phyloP scores from a whole-genome alignment of 2,329 filamentous ascomycete genomes.

The Dactylellina sp. region DNA sequence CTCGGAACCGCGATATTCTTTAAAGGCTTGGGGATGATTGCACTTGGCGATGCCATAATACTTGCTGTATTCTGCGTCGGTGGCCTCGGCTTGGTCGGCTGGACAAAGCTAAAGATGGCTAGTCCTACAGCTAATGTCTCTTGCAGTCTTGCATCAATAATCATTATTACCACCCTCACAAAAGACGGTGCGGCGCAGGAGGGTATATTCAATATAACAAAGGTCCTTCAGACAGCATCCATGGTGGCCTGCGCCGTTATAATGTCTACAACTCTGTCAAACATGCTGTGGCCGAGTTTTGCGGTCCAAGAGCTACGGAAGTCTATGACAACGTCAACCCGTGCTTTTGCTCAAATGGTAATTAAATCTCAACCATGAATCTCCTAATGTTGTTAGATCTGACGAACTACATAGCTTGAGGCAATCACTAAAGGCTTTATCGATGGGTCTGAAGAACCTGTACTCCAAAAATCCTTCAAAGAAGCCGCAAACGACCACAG shows the following conservation, averaged over 20 bases:
- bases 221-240: conserved; percentile 69
- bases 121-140: conserved; percentile 73
- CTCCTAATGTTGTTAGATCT: background rate
- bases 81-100: conserved; percentile 74
- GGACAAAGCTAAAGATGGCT: conserved; percentile 71
- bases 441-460: conserved; percentile 71
- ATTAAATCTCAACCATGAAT: conserved; percentile 60
- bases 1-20: conserved; percentile 75
- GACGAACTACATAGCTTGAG: conserved; percentile 44
- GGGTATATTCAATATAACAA: conserved; percentile 72
- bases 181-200: conserved; percentile 75
- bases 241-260: conserved; percentile 72
- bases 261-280: conserved; percentile 68
- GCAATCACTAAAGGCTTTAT: conserved; percentile 74
- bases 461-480: conserved; percentile 68
- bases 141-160: conserved; percentile 74
- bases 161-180: conserved; percentile 74
- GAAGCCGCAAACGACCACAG: conserved; percentile 68
- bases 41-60: conserved; percentile 71
- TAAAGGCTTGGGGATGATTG: conserved; percentile 68
- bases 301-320: conserved; percentile 72
- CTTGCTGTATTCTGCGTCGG: conserved; percentile 74
- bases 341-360: conserved; percentile 72
- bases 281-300: conserved; percentile 72
- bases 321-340: conserved; percentile 71